Evolutionary conservation across 1,139 yeast species (phyloP).

Genomic region (Suhomyces wounanorum): DNA sequence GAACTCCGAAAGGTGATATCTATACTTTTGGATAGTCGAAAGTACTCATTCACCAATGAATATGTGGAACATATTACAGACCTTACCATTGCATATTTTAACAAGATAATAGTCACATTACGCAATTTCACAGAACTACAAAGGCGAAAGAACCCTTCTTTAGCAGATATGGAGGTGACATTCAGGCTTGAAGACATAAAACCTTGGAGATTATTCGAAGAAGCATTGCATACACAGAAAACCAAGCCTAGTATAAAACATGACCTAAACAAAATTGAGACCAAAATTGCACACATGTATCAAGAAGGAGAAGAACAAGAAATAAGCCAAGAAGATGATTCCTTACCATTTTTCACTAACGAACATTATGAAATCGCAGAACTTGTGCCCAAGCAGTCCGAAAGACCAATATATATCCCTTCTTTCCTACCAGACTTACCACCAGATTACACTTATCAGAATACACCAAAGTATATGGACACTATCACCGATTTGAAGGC

Average conservation of each 20-base stretch:
- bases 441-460: constrained; percentile 87
- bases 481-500: constrained; percentile 71
- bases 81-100: constrained; percentile 53
- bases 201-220: constrained; percentile 47
- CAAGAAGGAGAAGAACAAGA: constrained; percentile 6
- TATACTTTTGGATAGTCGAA: constrained; percentile 38
- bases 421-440: constrained; percentile 83
- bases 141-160: constrained; percentile 61
- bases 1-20: constrained; percentile 39
- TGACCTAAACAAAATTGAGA: constrained; percentile 5
- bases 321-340: constrained; percentile 21
- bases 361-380: constrained; percentile 53
- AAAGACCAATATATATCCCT: constrained; percentile 61
- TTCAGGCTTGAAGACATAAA: constrained; percentile 48
- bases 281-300: constrained; percentile 3
- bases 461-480: constrained; percentile 67
- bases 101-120: constrained; percentile 47
- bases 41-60: constrained; percentile 38
- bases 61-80: constrained; percentile 51
- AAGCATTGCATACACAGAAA: constrained; percentile 31
- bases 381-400: constrained; percentile 55
- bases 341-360: constrained; percentile 43
- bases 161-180: constrained; percentile 56
- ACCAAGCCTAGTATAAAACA: constrained; percentile 7
- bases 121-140: constrained; percentile 65